Evolutionary conservation across 441 rosid genomes (phyloP).

Genomic region (Gossypium schwendimanii): DNA sequence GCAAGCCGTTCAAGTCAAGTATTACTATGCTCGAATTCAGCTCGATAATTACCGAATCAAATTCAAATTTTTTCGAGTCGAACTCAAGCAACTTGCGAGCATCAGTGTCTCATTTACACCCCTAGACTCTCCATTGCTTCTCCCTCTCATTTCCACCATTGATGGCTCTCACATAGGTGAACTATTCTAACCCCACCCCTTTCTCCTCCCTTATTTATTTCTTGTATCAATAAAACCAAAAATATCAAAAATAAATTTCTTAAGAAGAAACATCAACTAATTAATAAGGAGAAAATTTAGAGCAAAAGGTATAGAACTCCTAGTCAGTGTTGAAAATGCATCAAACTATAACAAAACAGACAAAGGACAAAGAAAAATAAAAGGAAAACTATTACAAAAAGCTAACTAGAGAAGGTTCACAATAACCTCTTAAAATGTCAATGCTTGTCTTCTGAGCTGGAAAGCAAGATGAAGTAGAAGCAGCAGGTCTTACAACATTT

Average conservation of each 20-base stretch:
- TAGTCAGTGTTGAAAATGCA: neutral
- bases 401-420: neutral
- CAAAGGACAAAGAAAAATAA: neutral
- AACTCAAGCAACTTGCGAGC: too few relatives aligned
- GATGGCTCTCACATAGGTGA: too few relatives aligned
- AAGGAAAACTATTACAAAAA: neutral
- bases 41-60: too few relatives aligned
- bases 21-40: too few relatives aligned
- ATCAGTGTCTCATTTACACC: too few relatives aligned
- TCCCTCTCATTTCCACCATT: too few relatives aligned
- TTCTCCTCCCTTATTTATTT: too few relatives aligned
- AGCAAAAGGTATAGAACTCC: neutral
- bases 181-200: too few relatives aligned
- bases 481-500: constrained; percentile 29
- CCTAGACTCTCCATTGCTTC: too few relatives aligned
- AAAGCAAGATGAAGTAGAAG: constrained; percentile 23
- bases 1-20: too few relatives aligned
- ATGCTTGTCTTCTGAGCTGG: constrained; percentile 26
- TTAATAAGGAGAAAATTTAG: neutral
- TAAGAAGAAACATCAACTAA: neutral
- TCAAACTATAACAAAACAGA: neutral
- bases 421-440: constrained; percentile 41
- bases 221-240: too few relatives aligned
- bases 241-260: neutral
- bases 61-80: too few relatives aligned